Conservation (phyloP, 257 asterid species). For the Scutellaria minor region DNA sequence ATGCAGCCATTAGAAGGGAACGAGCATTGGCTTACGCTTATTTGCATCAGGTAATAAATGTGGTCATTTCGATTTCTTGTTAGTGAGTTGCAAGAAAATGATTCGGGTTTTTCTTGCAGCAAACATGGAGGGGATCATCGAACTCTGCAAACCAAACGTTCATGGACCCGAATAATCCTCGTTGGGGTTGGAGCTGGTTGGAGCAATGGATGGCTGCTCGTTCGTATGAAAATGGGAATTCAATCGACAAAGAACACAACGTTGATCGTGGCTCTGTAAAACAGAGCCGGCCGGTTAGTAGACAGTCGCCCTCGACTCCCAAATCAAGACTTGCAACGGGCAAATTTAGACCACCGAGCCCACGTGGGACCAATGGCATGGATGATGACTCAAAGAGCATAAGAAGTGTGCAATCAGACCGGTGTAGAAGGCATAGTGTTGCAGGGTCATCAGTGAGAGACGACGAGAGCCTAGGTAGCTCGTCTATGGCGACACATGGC, state of each 20-base stretch:
- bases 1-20: constrained; percentile 82
- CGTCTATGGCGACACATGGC: constrained; percentile 49
- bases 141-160: constrained; percentile 62
- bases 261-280: constrained; percentile 42
- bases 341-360: constrained; percentile 43
- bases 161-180: constrained; percentile 85
- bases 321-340: constrained; percentile 44
- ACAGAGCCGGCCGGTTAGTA: constrained; percentile 49
- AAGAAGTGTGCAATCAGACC: constrained; percentile 64
- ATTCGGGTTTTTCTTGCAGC: constrained; percentile 45
- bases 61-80: neutral
- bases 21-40: constrained; percentile 88
- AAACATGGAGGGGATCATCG: constrained; percentile 69
- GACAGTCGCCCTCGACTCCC: constrained; percentile 76
- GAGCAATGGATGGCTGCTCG: constrained; percentile 93
- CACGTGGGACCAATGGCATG: constrained; percentile 46
- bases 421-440: constrained; percentile 71
- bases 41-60: constrained; percentile 72
- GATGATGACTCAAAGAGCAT: constrained; percentile 82
- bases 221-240: constrained; percentile 62
- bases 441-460: constrained; percentile 76
- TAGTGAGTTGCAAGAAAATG: neutral
- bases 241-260: constrained; percentile 52
- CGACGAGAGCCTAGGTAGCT: constrained; percentile 78
- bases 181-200: constrained; percentile 99